Percentiles rank a stretch among this genome's conserved stretches.
Conservation (phyloP, 768 basidiomycete genomes). For the Trametes cubensis region DNA sequence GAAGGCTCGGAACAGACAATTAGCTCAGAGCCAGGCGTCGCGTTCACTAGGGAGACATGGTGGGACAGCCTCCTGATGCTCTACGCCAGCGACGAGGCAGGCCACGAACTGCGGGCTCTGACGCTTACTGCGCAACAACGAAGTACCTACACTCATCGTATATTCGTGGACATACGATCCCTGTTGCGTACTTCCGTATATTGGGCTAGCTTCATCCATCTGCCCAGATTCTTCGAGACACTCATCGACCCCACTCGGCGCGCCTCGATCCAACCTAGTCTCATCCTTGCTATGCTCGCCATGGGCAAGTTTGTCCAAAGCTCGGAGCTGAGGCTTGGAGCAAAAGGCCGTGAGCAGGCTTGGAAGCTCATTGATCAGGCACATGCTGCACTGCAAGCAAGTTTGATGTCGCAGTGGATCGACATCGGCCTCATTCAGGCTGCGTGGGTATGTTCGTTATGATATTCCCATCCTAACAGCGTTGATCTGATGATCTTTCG, state of each 20-base stretch:
- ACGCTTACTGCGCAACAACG: slow-evolving; percentile 38
- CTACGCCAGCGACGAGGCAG: slow-evolving; percentile 38
- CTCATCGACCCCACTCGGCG: slow-evolving; percentile 56
- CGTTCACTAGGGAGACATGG: slow-evolving; percentile 73
- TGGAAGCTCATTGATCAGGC: slow-evolving; percentile 65
- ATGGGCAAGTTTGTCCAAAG: slow-evolving; percentile 69
- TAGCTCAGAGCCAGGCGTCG: slow-evolving; percentile 56
- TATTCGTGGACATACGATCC: slow-evolving; percentile 61
- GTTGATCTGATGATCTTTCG: neutral
- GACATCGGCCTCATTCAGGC: slow-evolving; percentile 75
- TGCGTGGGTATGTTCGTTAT: slow-evolving; percentile 45
- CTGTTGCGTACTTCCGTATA: slow-evolving; percentile 64
- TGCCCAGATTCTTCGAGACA: slow-evolving; percentile 64
- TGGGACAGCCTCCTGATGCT: slow-evolving; percentile 69
- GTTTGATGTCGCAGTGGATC: slow-evolving; percentile 68
- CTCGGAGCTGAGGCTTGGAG: slow-evolving; percentile 53
- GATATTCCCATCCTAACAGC: no score
- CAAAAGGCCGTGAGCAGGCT: slow-evolving; percentile 55
- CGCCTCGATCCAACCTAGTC: slow-evolving; percentile 63
- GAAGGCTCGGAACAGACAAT: slow-evolving; percentile 2
- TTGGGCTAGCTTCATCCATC: slow-evolving; percentile 74
- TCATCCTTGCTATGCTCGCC: slow-evolving; percentile 64
- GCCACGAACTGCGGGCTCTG: neutral
- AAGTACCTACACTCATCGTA: slow-evolving; percentile 43
- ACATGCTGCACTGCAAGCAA: slow-evolving; percentile 71